These are phyloP conservation scores for Aquilaria sinensis DNA, from an alignment of 345 rosid species.

Conservation along the genomic window DNA sequence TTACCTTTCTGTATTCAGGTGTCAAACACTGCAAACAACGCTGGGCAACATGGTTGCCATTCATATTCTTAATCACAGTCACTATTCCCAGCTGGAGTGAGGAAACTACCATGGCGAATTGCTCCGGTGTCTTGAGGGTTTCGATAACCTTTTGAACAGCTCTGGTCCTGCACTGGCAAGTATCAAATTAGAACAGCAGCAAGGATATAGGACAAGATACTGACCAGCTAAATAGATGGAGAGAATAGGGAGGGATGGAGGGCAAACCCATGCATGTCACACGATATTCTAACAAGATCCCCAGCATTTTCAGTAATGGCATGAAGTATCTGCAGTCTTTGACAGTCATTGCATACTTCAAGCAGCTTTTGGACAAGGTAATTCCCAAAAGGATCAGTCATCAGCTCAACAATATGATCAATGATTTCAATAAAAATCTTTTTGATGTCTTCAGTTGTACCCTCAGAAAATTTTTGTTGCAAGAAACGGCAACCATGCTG, in stretches of 20 bases:
- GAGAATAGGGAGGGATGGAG: slow-evolving; percentile 14
- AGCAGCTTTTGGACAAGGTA: slow-evolving; percentile 73
- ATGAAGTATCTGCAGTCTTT: slow-evolving; percentile 50
- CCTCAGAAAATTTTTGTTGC: slow-evolving; percentile 63
- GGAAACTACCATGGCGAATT: slow-evolving; percentile 44
- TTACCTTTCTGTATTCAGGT: slow-evolving; percentile 56
- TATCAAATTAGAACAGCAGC: neutral
- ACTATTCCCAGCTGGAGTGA: slow-evolving; percentile 61
- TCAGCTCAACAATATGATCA: slow-evolving; percentile 58
- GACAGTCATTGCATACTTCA: slow-evolving; percentile 70
- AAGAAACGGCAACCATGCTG: slow-evolving; percentile 75
- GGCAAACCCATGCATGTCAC: slow-evolving; percentile 75
- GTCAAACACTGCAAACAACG: slow-evolving; percentile 56
- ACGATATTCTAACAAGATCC: slow-evolving; percentile 58
- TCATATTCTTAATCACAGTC: slow-evolving; percentile 61
- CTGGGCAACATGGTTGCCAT: slow-evolving; percentile 81
- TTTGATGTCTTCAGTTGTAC: slow-evolving; percentile 45
- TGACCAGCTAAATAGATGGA: neutral
- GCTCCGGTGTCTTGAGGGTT: slow-evolving; percentile 52
- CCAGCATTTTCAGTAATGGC: slow-evolving; percentile 51
- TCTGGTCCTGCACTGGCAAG: slow-evolving; percentile 44
- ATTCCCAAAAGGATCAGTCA: slow-evolving; percentile 77
- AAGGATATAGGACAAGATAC: neutral
- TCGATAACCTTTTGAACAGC: slow-evolving; percentile 81
- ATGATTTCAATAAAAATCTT: slow-evolving; percentile 61